phyloP scores from a whole-genome alignment of 345 rosid species.

The Pelargonium nanum region DNA sequence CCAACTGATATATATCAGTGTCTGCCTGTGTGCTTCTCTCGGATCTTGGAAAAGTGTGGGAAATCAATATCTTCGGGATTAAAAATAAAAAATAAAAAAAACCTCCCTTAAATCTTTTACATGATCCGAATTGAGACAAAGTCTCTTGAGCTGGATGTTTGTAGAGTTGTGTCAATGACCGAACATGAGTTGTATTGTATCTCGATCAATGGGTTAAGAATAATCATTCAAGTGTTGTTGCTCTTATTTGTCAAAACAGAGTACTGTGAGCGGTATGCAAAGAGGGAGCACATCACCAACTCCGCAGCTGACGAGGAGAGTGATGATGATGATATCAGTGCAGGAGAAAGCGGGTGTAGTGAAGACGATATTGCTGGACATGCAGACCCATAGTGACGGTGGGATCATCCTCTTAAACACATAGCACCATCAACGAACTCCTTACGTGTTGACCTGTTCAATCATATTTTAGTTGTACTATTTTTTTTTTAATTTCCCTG shows the following conservation, averaged over 20 bases:
- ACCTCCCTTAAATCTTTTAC: no score
- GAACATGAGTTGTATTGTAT: no score
- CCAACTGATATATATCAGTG: background rate
- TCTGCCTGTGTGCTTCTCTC: background rate
- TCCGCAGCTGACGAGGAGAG: slow-evolving; percentile 27
- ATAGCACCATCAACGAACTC: slow-evolving; percentile 7
- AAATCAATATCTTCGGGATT: no score
- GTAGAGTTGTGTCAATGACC: no score
- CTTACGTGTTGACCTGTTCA: slow-evolving; percentile 1
- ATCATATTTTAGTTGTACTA: slow-evolving; percentile 7
- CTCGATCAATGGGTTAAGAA: no score
- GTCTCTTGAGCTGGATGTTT: no score
- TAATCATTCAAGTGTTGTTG: background rate
- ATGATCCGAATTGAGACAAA: no score
- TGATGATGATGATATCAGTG: slow-evolving; percentile 41
- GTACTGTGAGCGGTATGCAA: slow-evolving; percentile 51
- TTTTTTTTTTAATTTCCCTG: slow-evolving; percentile 8
- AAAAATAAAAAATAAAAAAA: no score
- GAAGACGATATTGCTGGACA: slow-evolving; percentile 55
- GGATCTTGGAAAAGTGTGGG: background rate
- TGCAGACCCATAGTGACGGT: slow-evolving; percentile 33
- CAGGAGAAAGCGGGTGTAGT: slow-evolving; percentile 32
- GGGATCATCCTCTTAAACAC: slow-evolving; percentile 1
- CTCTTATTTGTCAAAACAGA: slow-evolving; percentile 25
- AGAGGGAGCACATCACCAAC: slow-evolving; percentile 33